Evolutionary conservation across 805 yeast species (phyloP).

Genomic region (Teunomyces funiuensis): DNA sequence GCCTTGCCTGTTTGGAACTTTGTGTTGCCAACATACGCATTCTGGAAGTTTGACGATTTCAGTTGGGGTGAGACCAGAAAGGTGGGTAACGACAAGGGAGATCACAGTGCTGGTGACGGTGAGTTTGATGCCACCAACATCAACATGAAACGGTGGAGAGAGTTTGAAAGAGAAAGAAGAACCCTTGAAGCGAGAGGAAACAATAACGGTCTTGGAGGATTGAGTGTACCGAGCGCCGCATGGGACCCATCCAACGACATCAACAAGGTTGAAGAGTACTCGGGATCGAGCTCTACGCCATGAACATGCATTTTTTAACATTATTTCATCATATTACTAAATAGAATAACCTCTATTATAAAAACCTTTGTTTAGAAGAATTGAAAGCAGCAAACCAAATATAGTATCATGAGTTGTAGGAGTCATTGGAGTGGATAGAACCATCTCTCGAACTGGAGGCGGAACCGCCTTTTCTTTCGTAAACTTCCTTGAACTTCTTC

Average conservation of each 20-base stretch:
- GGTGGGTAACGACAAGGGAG: conserved; percentile 60
- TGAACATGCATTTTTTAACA: conserved; percentile 1
- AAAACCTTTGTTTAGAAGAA: not conserved
- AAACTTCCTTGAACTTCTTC: conserved; percentile 33
- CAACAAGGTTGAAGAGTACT: conserved; percentile 22
- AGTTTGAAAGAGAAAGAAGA: conserved; percentile 73
- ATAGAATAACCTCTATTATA: conserved; percentile 4
- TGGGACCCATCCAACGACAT: conserved; percentile 45
- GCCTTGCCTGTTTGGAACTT: conserved; percentile 96
- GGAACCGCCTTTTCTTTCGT: conserved; percentile 24
- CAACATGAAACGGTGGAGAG: conserved; percentile 92
- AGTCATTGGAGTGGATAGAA: conserved; percentile 10
- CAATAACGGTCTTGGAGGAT: conserved; percentile 9
- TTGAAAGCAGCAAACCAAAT: no score
- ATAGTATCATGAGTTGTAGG: no score
- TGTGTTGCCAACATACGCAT: conserved; percentile 80
- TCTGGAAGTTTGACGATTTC: conserved; percentile 94
- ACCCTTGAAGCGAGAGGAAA: conserved; percentile 19
- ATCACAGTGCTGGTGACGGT: conserved; percentile 71
- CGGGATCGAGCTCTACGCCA: conserved; percentile 18
- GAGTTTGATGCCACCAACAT: conserved; percentile 89
- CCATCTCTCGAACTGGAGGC: conserved; percentile 14
- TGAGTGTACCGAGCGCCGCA: conserved; percentile 41
- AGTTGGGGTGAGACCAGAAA: conserved; percentile 95
- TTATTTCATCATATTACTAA: conserved; percentile 2